Evolutionary conservation across 768 basidiomycete genomes (phyloP), one percentile per base, ranked within the genome.

Genomic region (Podaxis carcinomalis): DNA sequence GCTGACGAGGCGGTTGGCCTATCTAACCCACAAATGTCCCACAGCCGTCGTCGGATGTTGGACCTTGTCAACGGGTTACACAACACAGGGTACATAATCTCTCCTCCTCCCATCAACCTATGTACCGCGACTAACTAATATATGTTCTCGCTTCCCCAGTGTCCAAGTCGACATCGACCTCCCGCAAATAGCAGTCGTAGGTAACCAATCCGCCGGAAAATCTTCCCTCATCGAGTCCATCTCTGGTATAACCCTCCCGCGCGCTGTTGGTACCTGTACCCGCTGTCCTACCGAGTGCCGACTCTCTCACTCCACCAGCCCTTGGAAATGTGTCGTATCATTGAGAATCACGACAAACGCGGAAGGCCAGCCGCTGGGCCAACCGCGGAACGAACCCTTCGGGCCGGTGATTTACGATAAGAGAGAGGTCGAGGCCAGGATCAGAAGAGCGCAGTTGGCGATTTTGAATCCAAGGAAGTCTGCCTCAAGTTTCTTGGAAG

Each of bases 221-320:
- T 89, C 88, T 0, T 91, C 89, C 0, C 77, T 91, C 3, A 90
- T 92, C 10, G 89, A 92, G 65, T 81, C 87, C 0, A 90, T 92
- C 49, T 89, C 88, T 0, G 87, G 89, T 0, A 83, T 91, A 16
- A 87, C 81, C 0, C 73, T 91, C 0, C 89, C 89, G 23, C 80
- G 88, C 9, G 86, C 86, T 0, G 76, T 83, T n/a, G 90, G 90
- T 0, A 90, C 89, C 0, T 91, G 90, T 62, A 92, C 90, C 0
- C 78, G 90, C 4, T 86, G 84, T 57, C 83, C 85, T 0, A 85
- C 82, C 0, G 85, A 87, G 61, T 85, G 83, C 63, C 78, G 81
- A 13, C 74, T 87, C 0, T 75, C 80, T 0, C 71, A 73, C 13
- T 79, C 78, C 0, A 63, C 68, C 7, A 59, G 59, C 0, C 68